Base-by-base conservation (phyloP, 2,329 filamentous ascomycete genomes). In the Pseudogymnoascus sp. region DNA sequence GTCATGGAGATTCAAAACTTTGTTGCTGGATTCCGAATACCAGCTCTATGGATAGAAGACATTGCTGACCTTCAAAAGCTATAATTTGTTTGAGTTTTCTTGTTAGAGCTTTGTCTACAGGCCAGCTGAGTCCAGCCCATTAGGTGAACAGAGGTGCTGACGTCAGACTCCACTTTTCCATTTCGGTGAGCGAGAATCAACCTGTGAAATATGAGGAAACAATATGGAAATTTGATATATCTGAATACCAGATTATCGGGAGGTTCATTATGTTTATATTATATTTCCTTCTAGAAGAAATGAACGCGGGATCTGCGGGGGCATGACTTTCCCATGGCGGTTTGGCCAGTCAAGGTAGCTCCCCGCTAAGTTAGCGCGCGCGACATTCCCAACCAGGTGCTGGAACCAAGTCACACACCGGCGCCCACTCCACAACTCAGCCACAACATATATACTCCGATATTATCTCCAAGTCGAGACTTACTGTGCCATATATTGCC, bases 361-460 rank as follows among this genome's bases (percentile, higher is more conserved):
- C 46, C 18, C 46, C 46, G 25, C 46, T 53, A 53, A 31, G 46
- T 53, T 53, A 53, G 46, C 46, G 46, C 46, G 46, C 28, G 46
- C 18, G 18, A 53, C 25, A 31, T 31, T 21, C 23, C 23, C 46
- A 53, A 31, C 46, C 46, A 53, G 46, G 23, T 25, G 11, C 8
- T 53, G 46, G 46, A 53, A 53, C 25, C 46, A 53, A 53, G 46
- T 31, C 46, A 53, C 14, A 21, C n/a, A n/a, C 46, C 14, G 25
- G 14, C 46, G 7, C 5, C 14, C 3, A 16, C 23, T 28, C 25
- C n/a, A 9, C 46, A n/a, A 53, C 46, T 28, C 46, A 31, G 46
- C 25, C 46, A 16, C 46, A 16, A 5, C 2, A 16, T 16, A 53
- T 53, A 53, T 53, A 53, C 40, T 31, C 23, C 8, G 7, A 28